phyloP scores from a whole-genome alignment of 768 basidiomycete species.

The Austroboletus festivus region DNA sequence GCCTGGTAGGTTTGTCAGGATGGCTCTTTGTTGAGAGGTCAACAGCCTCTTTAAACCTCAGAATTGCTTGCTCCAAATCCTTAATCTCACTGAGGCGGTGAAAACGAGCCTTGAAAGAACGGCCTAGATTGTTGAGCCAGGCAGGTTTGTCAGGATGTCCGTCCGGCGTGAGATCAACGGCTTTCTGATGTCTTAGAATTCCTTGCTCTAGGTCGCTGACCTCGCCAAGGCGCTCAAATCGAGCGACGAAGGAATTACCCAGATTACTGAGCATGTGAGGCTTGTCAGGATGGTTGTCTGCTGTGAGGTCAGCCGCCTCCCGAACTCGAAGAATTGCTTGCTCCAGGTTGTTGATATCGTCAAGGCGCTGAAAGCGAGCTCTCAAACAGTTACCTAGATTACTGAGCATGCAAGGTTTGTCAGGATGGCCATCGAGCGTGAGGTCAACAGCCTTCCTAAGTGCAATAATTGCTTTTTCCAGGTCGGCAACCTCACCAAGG shows the following conservation, averaged over 20 bases:
- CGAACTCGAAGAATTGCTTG: not conserved
- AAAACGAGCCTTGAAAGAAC: no score
- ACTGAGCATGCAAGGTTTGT: not conserved
- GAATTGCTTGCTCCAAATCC: no score
- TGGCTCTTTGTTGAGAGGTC: no score
- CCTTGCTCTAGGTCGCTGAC: not conserved
- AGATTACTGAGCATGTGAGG: not conserved
- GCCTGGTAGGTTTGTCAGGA: no score
- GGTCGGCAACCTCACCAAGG: not conserved
- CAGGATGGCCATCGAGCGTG: not conserved
- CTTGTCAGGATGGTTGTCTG: not conserved
- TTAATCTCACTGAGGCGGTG: no score
- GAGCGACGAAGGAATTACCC: not conserved
- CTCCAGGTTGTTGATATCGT: not conserved
- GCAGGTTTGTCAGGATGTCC: not conserved
- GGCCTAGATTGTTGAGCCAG: no score
- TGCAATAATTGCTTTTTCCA: not conserved
- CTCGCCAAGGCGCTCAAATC: not conserved
- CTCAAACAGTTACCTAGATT: not conserved
- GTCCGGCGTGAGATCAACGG: not conserved
- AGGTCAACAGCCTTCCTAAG: not conserved
- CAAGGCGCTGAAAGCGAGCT: not conserved
- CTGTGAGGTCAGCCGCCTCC: not conserved
- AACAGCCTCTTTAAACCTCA: no score
- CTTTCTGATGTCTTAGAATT: not conserved